Base-by-base conservation (phyloP, 148 eudicot genomes). In the Persicaria tinctoria region DNA sequence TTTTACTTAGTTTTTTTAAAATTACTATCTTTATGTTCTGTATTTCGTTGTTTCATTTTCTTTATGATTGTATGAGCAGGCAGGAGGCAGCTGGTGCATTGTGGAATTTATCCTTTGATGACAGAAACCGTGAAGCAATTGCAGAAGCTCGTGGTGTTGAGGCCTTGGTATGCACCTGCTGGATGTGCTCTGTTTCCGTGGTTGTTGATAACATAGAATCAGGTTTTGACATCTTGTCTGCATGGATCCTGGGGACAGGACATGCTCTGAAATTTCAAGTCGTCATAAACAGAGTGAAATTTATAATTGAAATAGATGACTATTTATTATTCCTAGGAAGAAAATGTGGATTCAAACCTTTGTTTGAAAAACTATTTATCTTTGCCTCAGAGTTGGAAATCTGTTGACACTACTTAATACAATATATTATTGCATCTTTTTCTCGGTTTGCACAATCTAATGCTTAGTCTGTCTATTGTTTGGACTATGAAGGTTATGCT, bases 1-100 rank as follows among this genome's bases (percentile, higher is more conserved):
- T 32, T 32, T 32, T 32, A 32, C 41, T 32, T 32, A 0, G 3
- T 32, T 32, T 32, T 32, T 32, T 1, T 32, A 32, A 32, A 32
- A 32, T 32, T 32, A 32, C 41, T 32, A 32, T 32, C 41, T 66
- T 66, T 66, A 1, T 5, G 3, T 63, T 63, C 14, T 63, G 12
- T 63, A 4, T n/a, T 63, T 32, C 10, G 4, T 38, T 63, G 48
- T 12, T 66, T 32, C 14, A 38, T 66, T 66, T 66, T 3, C 17
- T 12, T 38, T 41, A 12, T 66, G 48, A 66, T 66, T 66, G 8
- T 41, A 5, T 74, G 73, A 78, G 78, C 85, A 95, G 99, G 86
- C 97, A 95, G 86, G 99, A 95, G 84, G 96, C 99, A 80, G 99
- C 99, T 84, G 97, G 97, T 73, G 99, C 99, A 60, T 85, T 95